Conservation (phyloP, 208 protist species). For the Vickermania ingenoplastis region DNA sequence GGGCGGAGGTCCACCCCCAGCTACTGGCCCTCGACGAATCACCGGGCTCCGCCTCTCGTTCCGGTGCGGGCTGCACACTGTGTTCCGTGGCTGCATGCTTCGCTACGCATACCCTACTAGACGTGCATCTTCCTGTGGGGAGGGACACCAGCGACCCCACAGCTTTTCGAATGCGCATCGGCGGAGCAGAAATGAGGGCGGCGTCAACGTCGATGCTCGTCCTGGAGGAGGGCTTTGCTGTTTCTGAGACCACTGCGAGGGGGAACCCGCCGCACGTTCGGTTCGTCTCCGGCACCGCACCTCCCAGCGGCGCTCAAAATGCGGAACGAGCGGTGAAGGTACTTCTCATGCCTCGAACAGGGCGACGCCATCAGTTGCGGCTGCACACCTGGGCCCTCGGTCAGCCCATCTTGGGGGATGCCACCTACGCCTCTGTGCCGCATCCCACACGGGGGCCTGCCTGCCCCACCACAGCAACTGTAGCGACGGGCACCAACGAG, state of each 20-base stretch:
- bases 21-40: too few species aligned
- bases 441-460: background rate
- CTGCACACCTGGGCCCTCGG: slow-evolving; percentile 77
- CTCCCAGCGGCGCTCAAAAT: background rate
- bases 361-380: slow-evolving; percentile 82
- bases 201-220: slow-evolving; percentile 21
- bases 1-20: too few species aligned
- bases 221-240: slow-evolving; percentile 13
- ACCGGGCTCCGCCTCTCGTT: too few species aligned
- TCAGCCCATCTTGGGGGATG: slow-evolving; percentile 80
- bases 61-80: too few species aligned
- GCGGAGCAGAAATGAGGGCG: slow-evolving; percentile 11
- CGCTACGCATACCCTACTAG: too few species aligned
- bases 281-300: background rate
- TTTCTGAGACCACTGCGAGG: background rate
- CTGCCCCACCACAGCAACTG: too few species aligned
- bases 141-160: slow-evolving; percentile 9
- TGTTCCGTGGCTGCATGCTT: too few species aligned
- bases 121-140: too few species aligned
- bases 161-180: slow-evolving; percentile 15
- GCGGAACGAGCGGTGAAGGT: slow-evolving; percentile 7
- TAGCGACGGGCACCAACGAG: background rate
- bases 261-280: too few species aligned
- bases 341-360: slow-evolving; percentile 49
- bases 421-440: slow-evolving; percentile 25